A percentile compares a stretch with the other conserved stretches of the same genome.
phyloP scores from a whole-genome alignment of 2,329 filamentous ascomycete genomes.

The Calonectria pseudoturangicola region DNA sequence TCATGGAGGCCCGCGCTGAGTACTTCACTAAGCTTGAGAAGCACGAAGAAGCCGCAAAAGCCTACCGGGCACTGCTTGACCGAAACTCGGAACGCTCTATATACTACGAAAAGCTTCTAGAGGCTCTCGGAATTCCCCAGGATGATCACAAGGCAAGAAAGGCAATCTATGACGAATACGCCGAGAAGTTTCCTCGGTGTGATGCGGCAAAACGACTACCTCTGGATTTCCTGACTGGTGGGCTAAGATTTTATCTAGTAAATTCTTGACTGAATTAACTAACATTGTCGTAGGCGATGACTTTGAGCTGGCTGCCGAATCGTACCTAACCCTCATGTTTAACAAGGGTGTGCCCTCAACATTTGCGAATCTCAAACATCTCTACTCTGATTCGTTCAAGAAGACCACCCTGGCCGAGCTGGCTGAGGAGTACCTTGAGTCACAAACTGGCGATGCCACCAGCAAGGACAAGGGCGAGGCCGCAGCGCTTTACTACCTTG shows the following conservation, averaged over 20 bases:
- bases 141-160: conserved; percentile 79
- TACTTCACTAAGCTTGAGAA: conserved; percentile 87
- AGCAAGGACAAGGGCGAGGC: conserved; percentile 78
- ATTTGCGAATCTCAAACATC: conserved; percentile 96
- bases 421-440: conserved; percentile 85
- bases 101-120: conserved; percentile 88
- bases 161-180: conserved; percentile 85
- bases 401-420: conserved; percentile 84
- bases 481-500: conserved; percentile 92
- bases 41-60: conserved; percentile 86
- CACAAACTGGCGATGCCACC: conserved; percentile 69
- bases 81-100: conserved; percentile 90
- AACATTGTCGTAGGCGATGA: conserved; percentile 76
- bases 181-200: conserved; percentile 85
- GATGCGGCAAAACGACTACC: conserved; percentile 92
- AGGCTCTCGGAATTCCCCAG: conserved; percentile 76
- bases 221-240: conserved; percentile 89
- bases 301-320: conserved; percentile 85
- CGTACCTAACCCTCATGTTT: conserved; percentile 89
- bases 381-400: conserved; percentile 88
- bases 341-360: conserved; percentile 95
- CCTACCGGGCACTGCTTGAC: conserved; percentile 87
- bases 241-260: conserved; percentile 42
- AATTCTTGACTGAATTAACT: conserved; percentile 37
- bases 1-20: conserved; percentile 89